Conservation (phyloP, 106 monocot genomes). For the Triglochin maritima region DNA sequence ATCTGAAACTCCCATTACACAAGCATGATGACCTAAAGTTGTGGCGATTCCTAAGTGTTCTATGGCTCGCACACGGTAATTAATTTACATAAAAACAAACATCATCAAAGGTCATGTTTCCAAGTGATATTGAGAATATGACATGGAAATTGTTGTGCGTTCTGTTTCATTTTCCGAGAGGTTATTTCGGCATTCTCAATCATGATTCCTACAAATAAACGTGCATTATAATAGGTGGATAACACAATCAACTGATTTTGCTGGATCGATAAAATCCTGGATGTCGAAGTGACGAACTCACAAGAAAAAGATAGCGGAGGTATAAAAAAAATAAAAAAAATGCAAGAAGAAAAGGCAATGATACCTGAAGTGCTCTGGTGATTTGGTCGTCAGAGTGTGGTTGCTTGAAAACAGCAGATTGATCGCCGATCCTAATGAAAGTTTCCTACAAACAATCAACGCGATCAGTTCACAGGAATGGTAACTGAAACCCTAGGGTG, state of each 20-base stretch:
- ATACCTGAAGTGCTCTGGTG: conserved; percentile 58
- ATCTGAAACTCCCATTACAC: neutral
- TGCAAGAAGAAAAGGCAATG: neutral
- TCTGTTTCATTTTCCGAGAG: too few species aligned
- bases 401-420: conserved; percentile 24
- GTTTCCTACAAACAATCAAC: conserved; percentile 6
- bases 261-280: neutral
- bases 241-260: neutral
- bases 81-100: too few species aligned
- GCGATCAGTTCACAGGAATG: neutral
- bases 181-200: too few species aligned
- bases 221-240: too few species aligned
- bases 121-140: too few species aligned
- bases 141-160: too few species aligned
- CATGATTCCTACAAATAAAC: too few species aligned
- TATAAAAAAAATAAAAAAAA: neutral
- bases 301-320: neutral
- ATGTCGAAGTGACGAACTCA: too few species aligned
- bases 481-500: neutral
- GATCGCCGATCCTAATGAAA: conserved; percentile 8
- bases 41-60: too few species aligned
- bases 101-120: too few species aligned
- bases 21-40: too few species aligned
- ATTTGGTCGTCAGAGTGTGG: conserved; percentile 29
- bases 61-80: too few species aligned